Conservation (phyloP, 2,329 filamentous ascomycete species). For the Geosmithia flava region DNA sequence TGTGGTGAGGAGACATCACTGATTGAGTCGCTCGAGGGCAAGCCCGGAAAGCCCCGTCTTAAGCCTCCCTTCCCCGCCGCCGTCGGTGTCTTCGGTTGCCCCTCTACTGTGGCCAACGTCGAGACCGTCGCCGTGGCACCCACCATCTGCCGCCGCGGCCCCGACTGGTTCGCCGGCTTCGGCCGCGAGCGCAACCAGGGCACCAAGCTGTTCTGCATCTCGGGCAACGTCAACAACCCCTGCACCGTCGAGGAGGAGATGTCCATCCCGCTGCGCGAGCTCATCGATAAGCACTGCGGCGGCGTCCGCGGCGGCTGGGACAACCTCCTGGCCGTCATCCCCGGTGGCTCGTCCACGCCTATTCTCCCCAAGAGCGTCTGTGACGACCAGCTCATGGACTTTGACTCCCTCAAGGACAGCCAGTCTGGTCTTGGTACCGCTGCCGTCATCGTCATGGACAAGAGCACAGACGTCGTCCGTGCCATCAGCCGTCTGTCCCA, state of each 20-base stretch:
- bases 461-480: constrained; percentile 90
- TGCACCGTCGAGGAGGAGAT: constrained; percentile 98
- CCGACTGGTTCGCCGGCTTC: constrained; percentile 84
- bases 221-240: constrained; percentile 97
- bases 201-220: constrained; percentile 98
- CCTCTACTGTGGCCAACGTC: constrained; percentile 95
- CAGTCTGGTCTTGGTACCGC: constrained; percentile 96
- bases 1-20: constrained; percentile 97
- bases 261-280: constrained; percentile 89
- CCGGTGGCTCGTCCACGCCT: constrained; percentile 91
- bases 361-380: constrained; percentile 84
- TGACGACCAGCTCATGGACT: constrained; percentile 97
- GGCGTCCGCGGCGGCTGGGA: constrained; percentile 96
- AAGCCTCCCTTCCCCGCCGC: constrained; percentile 98
- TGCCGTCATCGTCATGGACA: constrained; percentile 98
- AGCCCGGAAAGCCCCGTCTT: constrained; percentile 94
- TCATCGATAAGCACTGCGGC: constrained; percentile 97
- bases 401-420: constrained; percentile 93
- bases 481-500: constrained; percentile 85
- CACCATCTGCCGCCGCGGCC: constrained; percentile 88
- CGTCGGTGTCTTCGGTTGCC: constrained; percentile 95
- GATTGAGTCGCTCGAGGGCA: constrained; percentile 96
- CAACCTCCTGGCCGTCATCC: constrained; percentile 89
- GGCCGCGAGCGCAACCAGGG: constrained; percentile 93
- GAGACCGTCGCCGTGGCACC: constrained; percentile 93